These are phyloP conservation scores for Solanum corneliomulleri DNA, from an alignment of 257 asterid genomes.

Conservation along the genomic window DNA sequence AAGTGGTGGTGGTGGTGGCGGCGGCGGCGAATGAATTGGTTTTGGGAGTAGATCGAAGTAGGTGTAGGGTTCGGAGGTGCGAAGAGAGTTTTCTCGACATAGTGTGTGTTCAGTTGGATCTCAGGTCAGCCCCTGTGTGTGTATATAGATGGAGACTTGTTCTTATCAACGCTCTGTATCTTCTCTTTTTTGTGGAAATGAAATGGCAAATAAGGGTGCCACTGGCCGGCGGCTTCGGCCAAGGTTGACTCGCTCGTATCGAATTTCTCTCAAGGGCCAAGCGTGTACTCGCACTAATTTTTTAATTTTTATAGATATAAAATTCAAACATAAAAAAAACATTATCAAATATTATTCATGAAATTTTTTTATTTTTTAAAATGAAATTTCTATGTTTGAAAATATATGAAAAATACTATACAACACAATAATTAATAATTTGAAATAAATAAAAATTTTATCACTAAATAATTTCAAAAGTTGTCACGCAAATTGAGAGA, in stretches of 20 bases:
- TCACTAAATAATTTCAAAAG: fast-evolving
- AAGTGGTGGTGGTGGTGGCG: background rate
- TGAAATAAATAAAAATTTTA: too few relatives aligned
- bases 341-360: fast-evolving
- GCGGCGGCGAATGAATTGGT: slow-evolving; percentile 18
- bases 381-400: too few relatives aligned
- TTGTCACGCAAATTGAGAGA: too few relatives aligned
- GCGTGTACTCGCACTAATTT: background rate
- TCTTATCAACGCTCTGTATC: background rate
- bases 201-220: background rate
- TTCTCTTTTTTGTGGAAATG: background rate
- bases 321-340: background rate
- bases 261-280: background rate
- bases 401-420: fast-evolving
- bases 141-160: background rate
- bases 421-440: too few relatives aligned
- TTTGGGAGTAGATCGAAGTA: slow-evolving; percentile 43
- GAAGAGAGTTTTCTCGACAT: slow-evolving; percentile 75
- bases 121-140: slow-evolving; percentile 37
- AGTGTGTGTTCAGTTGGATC: slow-evolving; percentile 22
- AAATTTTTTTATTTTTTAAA: fast-evolving
- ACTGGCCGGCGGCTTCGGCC: background rate
- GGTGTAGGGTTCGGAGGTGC: slow-evolving; percentile 37
- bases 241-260: slow-evolving; percentile 14
- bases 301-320: background rate